A percentile compares a stretch with the other conserved stretches of the same genome.
Conservation (phyloP, 2,329 filamentous ascomycete genomes). For the Xylaria sp. region DNA sequence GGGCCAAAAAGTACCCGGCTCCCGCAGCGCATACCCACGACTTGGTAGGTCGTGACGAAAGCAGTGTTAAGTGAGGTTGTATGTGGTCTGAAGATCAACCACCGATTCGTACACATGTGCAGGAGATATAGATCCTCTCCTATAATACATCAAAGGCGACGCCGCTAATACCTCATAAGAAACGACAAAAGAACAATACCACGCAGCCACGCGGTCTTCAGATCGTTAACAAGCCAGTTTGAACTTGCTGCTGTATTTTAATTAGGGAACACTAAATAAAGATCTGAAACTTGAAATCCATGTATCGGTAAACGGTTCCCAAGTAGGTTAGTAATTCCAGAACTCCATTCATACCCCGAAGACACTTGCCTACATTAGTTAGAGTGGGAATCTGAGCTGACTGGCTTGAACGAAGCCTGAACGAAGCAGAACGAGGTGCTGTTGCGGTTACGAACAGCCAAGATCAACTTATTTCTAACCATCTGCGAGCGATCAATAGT, state of each 20-base stretch:
- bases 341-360: neutral
- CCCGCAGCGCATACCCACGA: conserved; percentile 17
- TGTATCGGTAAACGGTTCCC: conserved; percentile 8
- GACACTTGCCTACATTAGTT: conserved; percentile 7
- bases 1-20: conserved; percentile 1
- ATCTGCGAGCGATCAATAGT: neutral
- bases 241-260: neutral
- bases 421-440: no score
- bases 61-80: conserved; percentile 1
- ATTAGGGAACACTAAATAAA: conserved; percentile 24
- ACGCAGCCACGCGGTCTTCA: conserved; percentile 8
- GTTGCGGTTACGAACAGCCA: neutral
- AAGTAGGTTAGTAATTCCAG: conserved; percentile 21
- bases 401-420: neutral
- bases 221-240: conserved; percentile 10
- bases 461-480: conserved; percentile 4
- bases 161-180: neutral
- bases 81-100: conserved; percentile 9
- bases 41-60: conserved; percentile 13
- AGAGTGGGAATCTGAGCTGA: neutral
- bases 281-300: conserved; percentile 26
- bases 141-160: neutral
- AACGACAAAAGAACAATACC: conserved; percentile 11
- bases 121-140: conserved; percentile 9
- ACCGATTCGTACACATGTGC: conserved; percentile 2